Conservation (phyloP, 2,329 filamentous ascomycete genomes). For the Cordyceps cicadae region DNA sequence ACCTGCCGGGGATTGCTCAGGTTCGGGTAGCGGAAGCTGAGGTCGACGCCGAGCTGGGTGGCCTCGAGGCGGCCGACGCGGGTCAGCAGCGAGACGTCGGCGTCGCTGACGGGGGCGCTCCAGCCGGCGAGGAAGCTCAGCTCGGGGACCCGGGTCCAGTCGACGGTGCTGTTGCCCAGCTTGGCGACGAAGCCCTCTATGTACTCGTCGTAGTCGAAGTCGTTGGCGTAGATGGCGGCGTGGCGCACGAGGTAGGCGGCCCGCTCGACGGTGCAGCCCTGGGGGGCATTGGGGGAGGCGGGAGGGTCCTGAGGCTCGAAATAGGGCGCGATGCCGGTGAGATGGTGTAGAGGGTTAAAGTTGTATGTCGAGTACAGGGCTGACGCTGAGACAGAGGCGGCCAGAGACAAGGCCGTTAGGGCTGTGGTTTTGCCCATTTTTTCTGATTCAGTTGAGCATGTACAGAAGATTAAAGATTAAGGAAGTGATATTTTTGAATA, state of each 20-base stretch:
- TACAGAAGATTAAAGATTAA: neutral
- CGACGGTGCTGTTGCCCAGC: slow-evolving; percentile 47
- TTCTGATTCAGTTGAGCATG: neutral
- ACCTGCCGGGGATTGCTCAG: slow-evolving; percentile 45
- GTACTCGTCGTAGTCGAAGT: slow-evolving; percentile 49
- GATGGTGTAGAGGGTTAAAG: slow-evolving; percentile 47
- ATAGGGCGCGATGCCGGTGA: slow-evolving; percentile 49
- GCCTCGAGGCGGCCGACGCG: slow-evolving; percentile 53
- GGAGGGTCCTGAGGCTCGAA: slow-evolving; percentile 46
- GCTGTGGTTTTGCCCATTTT: neutral
- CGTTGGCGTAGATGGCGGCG: slow-evolving; percentile 52
- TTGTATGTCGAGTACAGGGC: slow-evolving; percentile 37
- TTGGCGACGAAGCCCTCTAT: slow-evolving; percentile 51
- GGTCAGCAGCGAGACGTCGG: slow-evolving; percentile 52
- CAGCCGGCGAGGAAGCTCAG: slow-evolving; percentile 50
- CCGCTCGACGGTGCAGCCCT: slow-evolving; percentile 41
- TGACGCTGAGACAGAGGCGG: slow-evolving; percentile 14
- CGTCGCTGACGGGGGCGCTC: slow-evolving; percentile 47
- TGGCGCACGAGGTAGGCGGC: slow-evolving; percentile 52
- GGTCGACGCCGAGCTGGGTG: slow-evolving; percentile 47
- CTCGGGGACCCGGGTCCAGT: slow-evolving; percentile 48
- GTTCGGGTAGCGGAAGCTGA: slow-evolving; percentile 50
- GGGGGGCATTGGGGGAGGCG: slow-evolving; percentile 34
- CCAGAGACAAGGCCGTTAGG: slow-evolving; percentile 2
- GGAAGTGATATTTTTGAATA: neutral